These are phyloP conservation scores for Trichoderma koningii DNA, from an alignment of 2,329 filamentous ascomycete genomes.

Conservation along the genomic window DNA sequence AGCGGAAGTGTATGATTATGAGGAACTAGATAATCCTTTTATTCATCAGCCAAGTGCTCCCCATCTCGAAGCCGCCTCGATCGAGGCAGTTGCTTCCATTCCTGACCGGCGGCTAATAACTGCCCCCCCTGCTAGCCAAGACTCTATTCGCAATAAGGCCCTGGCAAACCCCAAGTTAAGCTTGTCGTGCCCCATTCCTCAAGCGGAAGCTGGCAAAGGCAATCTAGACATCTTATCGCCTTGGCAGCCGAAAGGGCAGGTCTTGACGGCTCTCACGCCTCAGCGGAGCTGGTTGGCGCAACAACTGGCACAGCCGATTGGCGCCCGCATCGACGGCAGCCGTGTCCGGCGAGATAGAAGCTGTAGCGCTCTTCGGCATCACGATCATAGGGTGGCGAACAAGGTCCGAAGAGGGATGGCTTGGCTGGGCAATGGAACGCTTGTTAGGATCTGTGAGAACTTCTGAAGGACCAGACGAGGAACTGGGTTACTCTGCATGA, in stretches of 20 bases:
- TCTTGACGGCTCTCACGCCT: constrained; percentile 2
- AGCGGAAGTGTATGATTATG: not conserved
- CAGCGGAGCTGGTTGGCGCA: constrained; percentile 10
- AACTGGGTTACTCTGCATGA: not conserved
- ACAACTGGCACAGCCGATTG: constrained; percentile 2
- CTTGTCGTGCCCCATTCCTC: constrained; percentile 1
- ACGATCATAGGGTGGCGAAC: not conserved
- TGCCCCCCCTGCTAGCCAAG: constrained; percentile 13
- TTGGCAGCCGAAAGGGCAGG: constrained; percentile 12
- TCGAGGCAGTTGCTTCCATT: not conserved
- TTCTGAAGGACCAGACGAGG: not conserved
- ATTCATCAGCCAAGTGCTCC: not conserved
- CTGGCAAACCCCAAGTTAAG: constrained; percentile 13
- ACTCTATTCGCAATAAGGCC: constrained; percentile 10
- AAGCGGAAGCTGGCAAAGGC: constrained; percentile 18
- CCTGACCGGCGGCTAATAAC: not conserved
- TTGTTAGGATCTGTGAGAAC: not conserved
- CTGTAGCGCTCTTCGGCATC: not conserved
- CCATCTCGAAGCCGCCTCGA: not conserved
- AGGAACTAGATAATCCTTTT: not conserved
- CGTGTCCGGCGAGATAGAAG: not conserved
- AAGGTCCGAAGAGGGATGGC: constrained; percentile 10
- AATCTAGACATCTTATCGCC: constrained; percentile 20
- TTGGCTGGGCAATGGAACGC: constrained; percentile 13
- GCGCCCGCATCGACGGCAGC: not conserved